Evolutionary conservation across 2,329 filamentous ascomycete genomes (phyloP).

Genomic region (Didymella pinodella): DNA sequence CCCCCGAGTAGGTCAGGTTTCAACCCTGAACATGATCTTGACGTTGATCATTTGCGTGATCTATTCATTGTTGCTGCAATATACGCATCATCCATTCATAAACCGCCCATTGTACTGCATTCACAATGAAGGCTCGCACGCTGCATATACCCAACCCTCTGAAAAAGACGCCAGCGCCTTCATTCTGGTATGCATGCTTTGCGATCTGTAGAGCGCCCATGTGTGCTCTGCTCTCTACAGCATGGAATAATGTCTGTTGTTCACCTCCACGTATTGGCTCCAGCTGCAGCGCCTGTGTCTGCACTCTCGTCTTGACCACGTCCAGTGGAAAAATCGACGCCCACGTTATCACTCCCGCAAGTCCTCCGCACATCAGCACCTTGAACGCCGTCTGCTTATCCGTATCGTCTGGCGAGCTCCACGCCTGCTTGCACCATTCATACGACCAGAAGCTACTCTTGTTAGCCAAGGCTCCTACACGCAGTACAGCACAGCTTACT

Average conservation of each 20-base stretch:
- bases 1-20: slow-evolving; percentile 18
- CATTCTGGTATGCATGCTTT: slow-evolving; percentile 71
- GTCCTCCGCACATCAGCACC: slow-evolving; percentile 80
- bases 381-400: slow-evolving; percentile 64
- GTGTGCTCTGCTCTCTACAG: slow-evolving; percentile 36
- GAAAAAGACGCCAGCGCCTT: slow-evolving; percentile 80
- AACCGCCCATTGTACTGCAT: slow-evolving; percentile 89
- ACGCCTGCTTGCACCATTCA: slow-evolving; percentile 72
- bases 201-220: slow-evolving; percentile 70
- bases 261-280: slow-evolving; percentile 24
- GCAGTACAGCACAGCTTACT: slow-evolving; percentile 58
- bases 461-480: slow-evolving; percentile 4
- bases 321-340: slow-evolving; percentile 89
- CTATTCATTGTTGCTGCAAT: slow-evolving; percentile 29
- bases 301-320: slow-evolving; percentile 90
- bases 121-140: slow-evolving; percentile 86
- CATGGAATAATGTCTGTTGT: slow-evolving; percentile 31
- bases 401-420: slow-evolving; percentile 57
- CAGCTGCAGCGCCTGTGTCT: slow-evolving; percentile 66
- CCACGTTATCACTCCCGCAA: slow-evolving; percentile 90
- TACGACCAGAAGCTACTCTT: slow-evolving; percentile 81
- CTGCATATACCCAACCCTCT: slow-evolving; percentile 84
- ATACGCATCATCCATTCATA: slow-evolving; percentile 85
- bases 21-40: background rate
- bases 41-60: background rate